Evolutionary conservation across 2,329 filamentous ascomycete genomes (phyloP).

Genomic region (Zymoseptoria passerinii): DNA sequence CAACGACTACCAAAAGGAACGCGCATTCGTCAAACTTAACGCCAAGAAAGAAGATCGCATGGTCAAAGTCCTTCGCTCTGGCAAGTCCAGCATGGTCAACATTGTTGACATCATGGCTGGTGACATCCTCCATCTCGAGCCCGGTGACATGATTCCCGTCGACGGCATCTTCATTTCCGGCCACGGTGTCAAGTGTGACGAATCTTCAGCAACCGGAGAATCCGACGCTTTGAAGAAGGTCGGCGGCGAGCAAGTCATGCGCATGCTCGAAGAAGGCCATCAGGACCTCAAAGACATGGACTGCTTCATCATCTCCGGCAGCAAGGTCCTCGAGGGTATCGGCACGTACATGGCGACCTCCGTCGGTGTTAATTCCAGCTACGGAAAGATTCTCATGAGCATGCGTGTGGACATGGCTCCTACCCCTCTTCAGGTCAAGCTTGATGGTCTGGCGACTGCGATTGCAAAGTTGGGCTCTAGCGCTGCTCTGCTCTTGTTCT

Average conservation of each 20-base stretch:
- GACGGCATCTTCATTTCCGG: constrained; percentile 62
- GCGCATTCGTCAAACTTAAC: constrained; percentile 72
- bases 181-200: constrained; percentile 61
- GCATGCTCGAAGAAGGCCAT: constrained; percentile 51
- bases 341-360: constrained; percentile 69
- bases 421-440: constrained; percentile 68
- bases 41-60: constrained; percentile 68
- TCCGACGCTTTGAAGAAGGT: constrained; percentile 63
- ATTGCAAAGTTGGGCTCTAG: constrained; percentile 69
- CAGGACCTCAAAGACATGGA: constrained; percentile 59
- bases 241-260: constrained; percentile 56
- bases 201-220: constrained; percentile 69
- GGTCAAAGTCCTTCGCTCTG: constrained; percentile 67
- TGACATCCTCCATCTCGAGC: constrained; percentile 64
- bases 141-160: constrained; percentile 63
- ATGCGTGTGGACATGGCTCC: constrained; percentile 67
- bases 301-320: constrained; percentile 81
- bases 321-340: constrained; percentile 67
- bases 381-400: constrained; percentile 72
- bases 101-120: constrained; percentile 65
- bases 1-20: constrained; percentile 76
- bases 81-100: constrained; percentile 58
- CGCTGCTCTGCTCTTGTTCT: constrained; percentile 70
- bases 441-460: constrained; percentile 71
- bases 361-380: constrained; percentile 65